Conservation (phyloP, 352 stramenopile species). For the Globisporangium ultimum region DNA sequence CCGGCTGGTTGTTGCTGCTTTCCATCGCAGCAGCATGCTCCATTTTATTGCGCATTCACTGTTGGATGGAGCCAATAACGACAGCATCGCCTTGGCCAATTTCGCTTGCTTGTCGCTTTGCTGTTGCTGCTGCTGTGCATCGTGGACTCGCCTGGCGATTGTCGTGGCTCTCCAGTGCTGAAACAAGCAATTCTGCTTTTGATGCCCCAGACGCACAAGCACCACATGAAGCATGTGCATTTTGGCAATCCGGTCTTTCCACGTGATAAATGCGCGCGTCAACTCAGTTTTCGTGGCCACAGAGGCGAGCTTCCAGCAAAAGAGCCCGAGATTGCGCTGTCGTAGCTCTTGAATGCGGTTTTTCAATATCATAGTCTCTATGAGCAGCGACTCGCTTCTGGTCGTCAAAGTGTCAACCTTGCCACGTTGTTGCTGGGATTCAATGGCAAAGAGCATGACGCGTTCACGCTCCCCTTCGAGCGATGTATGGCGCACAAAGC, state of each 20-base stretch:
- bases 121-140: not conserved
- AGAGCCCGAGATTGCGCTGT: constrained; percentile 9
- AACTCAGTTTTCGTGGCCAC: constrained; percentile 4
- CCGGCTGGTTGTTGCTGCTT: not conserved
- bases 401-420: constrained; percentile 15
- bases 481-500: not conserved
- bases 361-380: constrained; percentile 19
- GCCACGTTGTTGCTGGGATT: constrained; percentile 8
- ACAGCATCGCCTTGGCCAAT: not conserved
- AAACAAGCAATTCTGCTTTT: not conserved
- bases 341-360: constrained; percentile 7
- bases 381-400: constrained; percentile 21
- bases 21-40: constrained; percentile 9
- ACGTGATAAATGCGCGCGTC: constrained; percentile 7
- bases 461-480: not conserved
- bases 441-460: not conserved
- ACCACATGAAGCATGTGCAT: not conserved
- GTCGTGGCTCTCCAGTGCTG: not conserved
- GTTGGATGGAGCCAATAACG: not conserved
- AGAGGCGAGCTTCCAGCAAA: constrained; percentile 1
- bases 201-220: not conserved
- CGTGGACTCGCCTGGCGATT: not conserved
- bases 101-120: not conserved
- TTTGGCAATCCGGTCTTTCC: not conserved
- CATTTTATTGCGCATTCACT: constrained; percentile 1